These are phyloP conservation scores for Trichosanthes cucumerina DNA, from an alignment of 306 rosid genomes.

Conservation along the genomic window DNA sequence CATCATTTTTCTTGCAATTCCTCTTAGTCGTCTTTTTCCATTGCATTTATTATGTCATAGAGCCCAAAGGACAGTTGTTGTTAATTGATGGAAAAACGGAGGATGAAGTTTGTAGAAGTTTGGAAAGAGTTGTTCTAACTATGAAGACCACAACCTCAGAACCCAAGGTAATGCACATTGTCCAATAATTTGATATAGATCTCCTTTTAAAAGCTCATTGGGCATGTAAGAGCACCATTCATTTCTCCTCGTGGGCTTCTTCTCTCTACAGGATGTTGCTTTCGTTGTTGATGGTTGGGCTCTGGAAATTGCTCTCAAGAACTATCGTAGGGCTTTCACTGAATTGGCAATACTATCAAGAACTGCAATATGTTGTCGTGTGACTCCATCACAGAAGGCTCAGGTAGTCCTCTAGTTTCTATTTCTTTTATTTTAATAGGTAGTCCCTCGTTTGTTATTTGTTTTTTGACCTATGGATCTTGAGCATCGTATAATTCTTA, in stretches of 20 bases:
- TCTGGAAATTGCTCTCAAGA: constrained; percentile 86
- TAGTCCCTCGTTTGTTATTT: background rate
- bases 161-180: constrained; percentile 59
- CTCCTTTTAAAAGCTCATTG: background rate
- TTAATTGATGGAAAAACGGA: constrained; percentile 87
- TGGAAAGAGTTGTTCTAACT: constrained; percentile 90
- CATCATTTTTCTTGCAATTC: background rate
- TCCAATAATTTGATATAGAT: background rate
- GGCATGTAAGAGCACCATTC: background rate
- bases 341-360: constrained; percentile 93
- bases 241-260: background rate
- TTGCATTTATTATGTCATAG: constrained; percentile 24
- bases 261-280: constrained; percentile 62
- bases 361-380: constrained; percentile 98
- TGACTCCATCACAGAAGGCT: constrained; percentile 97
- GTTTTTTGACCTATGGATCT: background rate
- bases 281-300: constrained; percentile 99
- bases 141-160: constrained; percentile 82
- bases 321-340: constrained; percentile 77
- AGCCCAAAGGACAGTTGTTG: constrained; percentile 95
- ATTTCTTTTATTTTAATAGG: background rate
- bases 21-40: background rate
- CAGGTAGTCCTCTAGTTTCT: constrained; percentile 42
- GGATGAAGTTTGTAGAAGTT: constrained; percentile 75
- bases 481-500: background rate